These are phyloP conservation scores for Paramecium octaurelia DNA, from an alignment of 73 alveolate species.

Conservation along the genomic window DNA sequence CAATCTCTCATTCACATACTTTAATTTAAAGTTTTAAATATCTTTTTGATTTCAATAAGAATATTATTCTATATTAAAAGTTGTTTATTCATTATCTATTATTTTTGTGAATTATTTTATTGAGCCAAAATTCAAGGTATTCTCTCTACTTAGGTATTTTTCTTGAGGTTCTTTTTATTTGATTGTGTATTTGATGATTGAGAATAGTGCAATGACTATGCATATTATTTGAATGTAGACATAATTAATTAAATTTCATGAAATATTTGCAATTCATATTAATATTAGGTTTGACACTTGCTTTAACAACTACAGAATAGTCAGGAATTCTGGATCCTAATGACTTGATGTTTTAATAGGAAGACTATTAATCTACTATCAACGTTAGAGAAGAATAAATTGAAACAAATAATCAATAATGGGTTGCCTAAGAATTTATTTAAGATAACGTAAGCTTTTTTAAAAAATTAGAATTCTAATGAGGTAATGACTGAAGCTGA, in stretches of 20 bases:
- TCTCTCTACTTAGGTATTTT: too few relatives aligned
- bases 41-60: too few relatives aligned
- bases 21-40: too few relatives aligned
- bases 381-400: background rate
- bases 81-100: too few relatives aligned
- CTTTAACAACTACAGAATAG: background rate
- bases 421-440: background rate
- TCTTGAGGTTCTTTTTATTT: background rate
- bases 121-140: too few relatives aligned
- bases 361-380: background rate
- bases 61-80: too few relatives aligned
- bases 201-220: background rate
- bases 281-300: background rate
- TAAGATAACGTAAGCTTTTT: background rate
- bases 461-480: background rate
- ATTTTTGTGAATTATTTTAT: too few relatives aligned
- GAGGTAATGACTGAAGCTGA: background rate
- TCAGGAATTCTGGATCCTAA: background rate
- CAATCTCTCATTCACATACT: too few relatives aligned
- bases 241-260: background rate
- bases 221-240: background rate
- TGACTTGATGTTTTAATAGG: background rate
- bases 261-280: background rate
- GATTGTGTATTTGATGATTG: background rate
- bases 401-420: background rate